Percentiles rank a stretch among this genome's conserved stretches.
Conservation (phyloP, 78 protist genomes). For the Dictyostelium intermedium region DNA sequence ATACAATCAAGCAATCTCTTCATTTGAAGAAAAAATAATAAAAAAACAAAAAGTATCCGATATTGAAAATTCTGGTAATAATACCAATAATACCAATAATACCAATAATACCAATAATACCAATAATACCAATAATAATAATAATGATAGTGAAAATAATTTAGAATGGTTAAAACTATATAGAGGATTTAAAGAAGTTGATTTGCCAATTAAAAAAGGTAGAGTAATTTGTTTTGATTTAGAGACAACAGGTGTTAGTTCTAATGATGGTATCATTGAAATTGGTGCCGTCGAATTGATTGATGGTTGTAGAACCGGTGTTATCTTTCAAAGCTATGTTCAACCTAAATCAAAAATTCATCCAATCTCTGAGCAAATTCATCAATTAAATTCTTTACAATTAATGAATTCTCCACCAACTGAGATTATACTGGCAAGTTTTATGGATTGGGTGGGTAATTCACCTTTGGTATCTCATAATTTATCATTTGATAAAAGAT, state of each 20-base stretch:
- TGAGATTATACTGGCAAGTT: conserved; percentile 19
- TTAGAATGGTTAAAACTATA: conserved; percentile 2
- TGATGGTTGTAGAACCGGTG: conserved; percentile 81
- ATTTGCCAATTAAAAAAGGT: conserved; percentile 44
- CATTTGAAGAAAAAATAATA: not conserved
- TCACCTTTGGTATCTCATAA: conserved; percentile 65
- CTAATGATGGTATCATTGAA: conserved; percentile 68
- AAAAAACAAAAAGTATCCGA: not conserved
- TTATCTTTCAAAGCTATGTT: conserved; percentile 71
- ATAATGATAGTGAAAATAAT: not conserved
- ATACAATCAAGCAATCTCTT: not conserved
- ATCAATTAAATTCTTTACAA: not conserved
- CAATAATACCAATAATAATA: not conserved
- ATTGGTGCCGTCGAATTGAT: conserved; percentile 78
- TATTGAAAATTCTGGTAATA: not conserved
- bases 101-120: not conserved
- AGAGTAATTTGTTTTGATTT: conserved; percentile 82
- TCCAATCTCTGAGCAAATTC: conserved; percentile 58
- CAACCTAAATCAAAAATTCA: conserved; percentile 41
- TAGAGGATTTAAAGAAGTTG: conserved; percentile 56
- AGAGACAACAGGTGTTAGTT: conserved; percentile 75
- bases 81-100: not conserved
- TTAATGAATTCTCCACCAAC: conserved; percentile 25
- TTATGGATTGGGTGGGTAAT: conserved; percentile 78
- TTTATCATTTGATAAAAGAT: conserved; percentile 68